Base-by-base conservation (phyloP, 2,329 filamentous ascomycete genomes). In the Xylaria sp. region DNA sequence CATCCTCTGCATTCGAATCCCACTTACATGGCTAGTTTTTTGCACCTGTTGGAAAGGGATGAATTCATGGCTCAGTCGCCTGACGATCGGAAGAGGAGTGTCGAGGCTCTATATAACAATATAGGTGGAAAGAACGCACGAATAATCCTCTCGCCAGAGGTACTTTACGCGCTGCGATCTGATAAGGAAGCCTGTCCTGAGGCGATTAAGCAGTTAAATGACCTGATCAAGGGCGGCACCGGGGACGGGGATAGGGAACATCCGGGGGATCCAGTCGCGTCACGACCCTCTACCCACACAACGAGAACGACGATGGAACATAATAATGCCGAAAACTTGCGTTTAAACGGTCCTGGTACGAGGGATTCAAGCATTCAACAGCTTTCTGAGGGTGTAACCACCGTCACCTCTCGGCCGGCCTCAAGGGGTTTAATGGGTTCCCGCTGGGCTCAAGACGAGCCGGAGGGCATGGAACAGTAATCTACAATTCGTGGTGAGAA, bases 21-120 rank as follows among this genome's bases (percentile, higher is more conserved):
- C 3, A 52, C 63, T 23, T 66, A 65, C 20, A 39, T 69, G 7
- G 43, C 68, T 20, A 62, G 62, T 9, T 48, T 66, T 1, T 18
- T 67, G 9, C 59, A 70, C 34, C 68, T 76, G 3, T 46, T 57
- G 55, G 56, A 60, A n/a, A 41, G 62, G 18, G 41, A 63, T 2
- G 50, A 60, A 10, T 76, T 75, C 20, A 36, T 36, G 15, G 5
- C 36, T 2, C 28, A 75, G 18, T 18, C 65, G 3, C 32, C 10
- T 46, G 46, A 70, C 3, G 64, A 76, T 7, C 70, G 72, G 60
- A 66, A 43, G 13, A 70, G 58, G 32, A 39, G 41, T 12, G 60
- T 67, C 3, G 70, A 68, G 2, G 48, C 69, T 3, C 62, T 74
- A 20, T 74, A 72, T 39, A 23, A 30, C 2, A 73, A 67, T 9